Percentiles rank a stretch among this genome's conserved stretches.
Conservation (phyloP, 2,329 filamentous ascomycete genomes). For the Xylariaceae sp. region DNA sequence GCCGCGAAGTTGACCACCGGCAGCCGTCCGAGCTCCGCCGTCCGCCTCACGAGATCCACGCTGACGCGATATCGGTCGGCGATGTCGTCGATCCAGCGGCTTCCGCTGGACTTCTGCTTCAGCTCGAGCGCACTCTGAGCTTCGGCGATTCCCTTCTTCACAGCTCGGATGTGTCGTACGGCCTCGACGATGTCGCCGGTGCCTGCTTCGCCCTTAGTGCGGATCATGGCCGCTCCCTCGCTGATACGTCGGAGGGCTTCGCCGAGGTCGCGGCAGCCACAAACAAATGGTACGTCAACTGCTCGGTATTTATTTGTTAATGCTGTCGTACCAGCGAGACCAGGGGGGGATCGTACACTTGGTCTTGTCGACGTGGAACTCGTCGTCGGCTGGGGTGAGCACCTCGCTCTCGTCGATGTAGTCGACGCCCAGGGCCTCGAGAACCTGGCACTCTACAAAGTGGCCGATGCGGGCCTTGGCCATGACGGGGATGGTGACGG, state of each 20-base stretch:
- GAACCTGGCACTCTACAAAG: slow-evolving; percentile 97
- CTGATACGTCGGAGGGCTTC: slow-evolving; percentile 87
- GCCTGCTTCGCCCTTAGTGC: slow-evolving; percentile 96
- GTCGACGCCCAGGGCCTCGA: slow-evolving; percentile 90
- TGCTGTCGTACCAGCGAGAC: neutral
- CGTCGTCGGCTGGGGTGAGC: slow-evolving; percentile 85
- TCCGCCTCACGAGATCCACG: slow-evolving; percentile 75
- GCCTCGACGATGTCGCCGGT: slow-evolving; percentile 97
- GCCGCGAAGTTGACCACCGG: slow-evolving; percentile 98
- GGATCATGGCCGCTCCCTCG: slow-evolving; percentile 97
- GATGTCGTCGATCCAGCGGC: slow-evolving; percentile 55
- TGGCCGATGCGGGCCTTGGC: slow-evolving; percentile 97
- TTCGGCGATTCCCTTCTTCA: slow-evolving; percentile 73
- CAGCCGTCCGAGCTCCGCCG: slow-evolving; percentile 77
- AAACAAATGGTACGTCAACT: slow-evolving; percentile 82
- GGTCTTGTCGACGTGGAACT: slow-evolving; percentile 87
- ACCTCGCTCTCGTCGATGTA: slow-evolving; percentile 99
- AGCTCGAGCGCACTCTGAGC: slow-evolving; percentile 68
- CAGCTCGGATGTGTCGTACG: slow-evolving; percentile 89
- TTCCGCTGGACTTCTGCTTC: slow-evolving; percentile 35
- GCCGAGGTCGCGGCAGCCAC: slow-evolving; percentile 88
- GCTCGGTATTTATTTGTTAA: no score
- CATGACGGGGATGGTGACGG: slow-evolving; percentile 98
- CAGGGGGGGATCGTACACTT: no score
- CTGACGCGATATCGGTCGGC: slow-evolving; percentile 79